These are phyloP conservation scores for Colletotrichum camelliae DNA, from an alignment of 2,329 filamentous ascomycete species.

Conservation along the genomic window DNA sequence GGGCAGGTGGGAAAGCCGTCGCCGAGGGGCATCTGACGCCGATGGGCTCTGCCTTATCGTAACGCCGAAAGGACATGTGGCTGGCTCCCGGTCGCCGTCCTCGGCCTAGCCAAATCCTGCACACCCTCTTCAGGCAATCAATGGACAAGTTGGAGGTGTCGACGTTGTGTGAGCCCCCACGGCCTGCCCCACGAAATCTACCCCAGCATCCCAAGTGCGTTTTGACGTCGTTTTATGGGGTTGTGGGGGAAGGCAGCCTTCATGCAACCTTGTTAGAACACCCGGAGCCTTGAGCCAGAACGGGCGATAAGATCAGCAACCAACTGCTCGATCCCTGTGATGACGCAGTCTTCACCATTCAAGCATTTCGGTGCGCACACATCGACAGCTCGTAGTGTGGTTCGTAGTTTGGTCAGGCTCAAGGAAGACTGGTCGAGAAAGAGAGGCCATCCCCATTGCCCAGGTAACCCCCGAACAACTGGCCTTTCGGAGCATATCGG, in stretches of 20 bases:
- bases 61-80: constrained; percentile 3
- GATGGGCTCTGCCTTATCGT: constrained; percentile 3
- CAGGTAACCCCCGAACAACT: neutral
- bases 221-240: constrained; percentile 24
- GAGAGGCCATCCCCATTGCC: neutral
- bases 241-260: constrained; percentile 18
- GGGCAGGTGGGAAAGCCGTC: neutral
- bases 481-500: neutral
- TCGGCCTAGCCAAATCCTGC: neutral
- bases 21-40: neutral
- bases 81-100: neutral
- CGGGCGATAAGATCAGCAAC: constrained; percentile 1
- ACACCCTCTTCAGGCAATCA: constrained; percentile 6
- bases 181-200: constrained; percentile 11
- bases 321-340: neutral
- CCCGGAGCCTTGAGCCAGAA: neutral
- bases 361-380: neutral
- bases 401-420: neutral
- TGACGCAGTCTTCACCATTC: constrained; percentile 2
- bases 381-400: neutral
- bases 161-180: constrained; percentile 19
- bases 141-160: neutral
- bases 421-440: neutral
- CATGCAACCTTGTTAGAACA: constrained; percentile 21
- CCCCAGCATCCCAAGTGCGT: constrained; percentile 11